Conservation (phyloP, 2,329 filamentous ascomycete species). For the Paraphaeosphaeria sporulosa region DNA sequence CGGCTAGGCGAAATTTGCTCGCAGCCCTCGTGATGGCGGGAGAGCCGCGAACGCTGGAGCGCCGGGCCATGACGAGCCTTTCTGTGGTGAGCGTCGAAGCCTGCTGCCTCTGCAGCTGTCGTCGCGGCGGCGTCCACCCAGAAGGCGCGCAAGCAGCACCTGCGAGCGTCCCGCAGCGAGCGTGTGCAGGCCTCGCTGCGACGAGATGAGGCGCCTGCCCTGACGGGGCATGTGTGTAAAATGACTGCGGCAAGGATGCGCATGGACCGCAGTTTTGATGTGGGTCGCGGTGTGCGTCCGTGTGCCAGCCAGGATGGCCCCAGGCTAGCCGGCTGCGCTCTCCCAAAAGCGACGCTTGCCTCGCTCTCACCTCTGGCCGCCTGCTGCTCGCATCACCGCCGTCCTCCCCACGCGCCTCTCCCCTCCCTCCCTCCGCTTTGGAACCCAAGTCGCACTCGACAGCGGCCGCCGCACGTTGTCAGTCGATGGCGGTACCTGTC, state of each 20-base stretch:
- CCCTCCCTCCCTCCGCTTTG: conserved; percentile 26
- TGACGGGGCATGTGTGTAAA: not conserved
- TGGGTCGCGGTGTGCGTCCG: not conserved
- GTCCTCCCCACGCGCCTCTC: conserved; percentile 23
- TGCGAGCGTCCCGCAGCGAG: no score
- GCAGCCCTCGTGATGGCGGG: conserved; percentile 20
- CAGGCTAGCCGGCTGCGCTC: conserved; percentile 24
- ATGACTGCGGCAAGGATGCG: not conserved
- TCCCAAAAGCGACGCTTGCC: conserved; percentile 23
- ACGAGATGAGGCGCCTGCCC: conserved; percentile 3
- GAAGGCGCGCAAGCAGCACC: no score
- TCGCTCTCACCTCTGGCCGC: conserved; percentile 29
- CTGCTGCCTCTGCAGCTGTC: no score
- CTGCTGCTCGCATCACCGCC: conserved; percentile 28
- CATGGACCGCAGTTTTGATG: conserved; percentile 3
- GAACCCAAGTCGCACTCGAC: conserved; percentile 45
- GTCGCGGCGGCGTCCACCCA: no score
- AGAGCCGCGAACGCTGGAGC: not conserved
- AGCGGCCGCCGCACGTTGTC: conserved; percentile 29
- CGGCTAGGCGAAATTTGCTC: conserved; percentile 18
- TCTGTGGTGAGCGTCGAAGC: no score
- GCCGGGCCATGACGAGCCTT: not conserved
- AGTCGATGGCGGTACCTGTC: conserved; percentile 46
- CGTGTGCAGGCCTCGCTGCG: not conserved
- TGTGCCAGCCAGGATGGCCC: conserved; percentile 6